Evolutionary conservation across 495 filamentous ascomycete genomes (phyloP).

Genomic region (Penicillium herquei): DNA sequence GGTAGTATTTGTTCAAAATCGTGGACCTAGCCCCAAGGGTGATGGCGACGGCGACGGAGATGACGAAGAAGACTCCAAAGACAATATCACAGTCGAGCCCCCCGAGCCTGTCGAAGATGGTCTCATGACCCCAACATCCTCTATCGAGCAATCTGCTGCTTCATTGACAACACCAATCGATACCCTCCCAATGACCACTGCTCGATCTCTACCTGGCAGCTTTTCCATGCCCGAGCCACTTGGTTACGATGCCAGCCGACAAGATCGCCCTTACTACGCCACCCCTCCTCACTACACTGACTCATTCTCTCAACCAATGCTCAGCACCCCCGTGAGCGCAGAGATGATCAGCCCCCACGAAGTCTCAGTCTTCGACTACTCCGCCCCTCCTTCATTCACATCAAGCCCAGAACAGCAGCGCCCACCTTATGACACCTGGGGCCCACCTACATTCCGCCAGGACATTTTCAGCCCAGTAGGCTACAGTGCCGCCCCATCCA

Average conservation of each 20-base stretch:
- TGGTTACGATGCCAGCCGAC: slow-evolving; percentile 32
- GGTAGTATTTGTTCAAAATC: slow-evolving; percentile 40
- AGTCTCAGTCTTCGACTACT: slow-evolving; percentile 33
- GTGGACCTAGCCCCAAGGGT: slow-evolving; percentile 37
- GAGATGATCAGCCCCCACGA: slow-evolving; percentile 35
- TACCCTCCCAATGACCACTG: slow-evolving; percentile 12
- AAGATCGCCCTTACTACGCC: slow-evolving; percentile 32
- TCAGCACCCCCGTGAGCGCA: slow-evolving; percentile 31
- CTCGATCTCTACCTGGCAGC: slow-evolving; percentile 19
- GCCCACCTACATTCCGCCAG: slow-evolving; percentile 37
- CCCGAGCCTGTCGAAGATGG: slow-evolving; percentile 31
- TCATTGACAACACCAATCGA: slow-evolving; percentile 33
- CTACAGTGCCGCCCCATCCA: slow-evolving; percentile 22
- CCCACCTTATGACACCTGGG: slow-evolving; percentile 36
- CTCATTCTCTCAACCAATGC: slow-evolving; percentile 32
- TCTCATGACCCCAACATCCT: slow-evolving; percentile 32
- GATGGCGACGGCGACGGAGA: slow-evolving; percentile 33
- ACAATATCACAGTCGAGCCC: slow-evolving; percentile 18
- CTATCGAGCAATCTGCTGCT: slow-evolving; percentile 27
- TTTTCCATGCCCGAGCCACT: slow-evolving; percentile 35
- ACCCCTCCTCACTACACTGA: slow-evolving; percentile 35
- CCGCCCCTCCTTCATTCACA: slow-evolving; percentile 27
- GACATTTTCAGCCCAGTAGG: slow-evolving; percentile 41
- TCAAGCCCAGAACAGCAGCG: slow-evolving; percentile 28
- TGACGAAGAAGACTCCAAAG: slow-evolving; percentile 32